Evolutionary conservation across 805 yeast genomes (phyloP).

Genomic region (Candida berthetii): DNA sequence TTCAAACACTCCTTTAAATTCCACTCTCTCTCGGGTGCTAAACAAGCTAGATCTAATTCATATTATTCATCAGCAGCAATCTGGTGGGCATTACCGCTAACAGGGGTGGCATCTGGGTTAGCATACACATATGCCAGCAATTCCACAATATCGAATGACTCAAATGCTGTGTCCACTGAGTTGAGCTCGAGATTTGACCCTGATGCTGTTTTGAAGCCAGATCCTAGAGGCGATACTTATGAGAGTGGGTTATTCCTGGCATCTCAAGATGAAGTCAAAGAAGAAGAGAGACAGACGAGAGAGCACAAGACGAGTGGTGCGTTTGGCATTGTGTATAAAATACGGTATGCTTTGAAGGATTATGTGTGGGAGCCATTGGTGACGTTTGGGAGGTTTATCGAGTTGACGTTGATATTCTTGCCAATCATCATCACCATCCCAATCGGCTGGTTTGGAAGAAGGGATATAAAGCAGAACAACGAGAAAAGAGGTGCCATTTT

Average conservation of each 20-base stretch:
- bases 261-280: conserved; percentile 49
- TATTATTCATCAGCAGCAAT: too few species aligned
- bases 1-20: too few species aligned
- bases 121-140: background rate
- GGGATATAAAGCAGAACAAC: conserved; percentile 16
- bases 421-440: conserved; percentile 72
- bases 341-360: conserved; percentile 42
- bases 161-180: background rate
- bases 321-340: conserved; percentile 27
- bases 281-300: conserved; percentile 30
- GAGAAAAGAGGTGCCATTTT: conserved; percentile 55
- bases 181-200: background rate
- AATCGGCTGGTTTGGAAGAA: conserved; percentile 28
- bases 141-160: too few species aligned
- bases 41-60: too few species aligned
- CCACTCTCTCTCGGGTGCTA: too few species aligned
- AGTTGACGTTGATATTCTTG: conserved; percentile 56
- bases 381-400: conserved; percentile 63
- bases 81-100: too few species aligned
- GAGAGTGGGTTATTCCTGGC: conserved; percentile 60
- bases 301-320: conserved; percentile 10
- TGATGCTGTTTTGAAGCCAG: conserved; percentile 23
- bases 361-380: conserved; percentile 62
- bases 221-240: conserved; percentile 51
- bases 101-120: too few species aligned